phyloP scores from a whole-genome alignment of 2,329 filamentous ascomycete genomes.

The Neofusicoccum kwambonambiense region DNA sequence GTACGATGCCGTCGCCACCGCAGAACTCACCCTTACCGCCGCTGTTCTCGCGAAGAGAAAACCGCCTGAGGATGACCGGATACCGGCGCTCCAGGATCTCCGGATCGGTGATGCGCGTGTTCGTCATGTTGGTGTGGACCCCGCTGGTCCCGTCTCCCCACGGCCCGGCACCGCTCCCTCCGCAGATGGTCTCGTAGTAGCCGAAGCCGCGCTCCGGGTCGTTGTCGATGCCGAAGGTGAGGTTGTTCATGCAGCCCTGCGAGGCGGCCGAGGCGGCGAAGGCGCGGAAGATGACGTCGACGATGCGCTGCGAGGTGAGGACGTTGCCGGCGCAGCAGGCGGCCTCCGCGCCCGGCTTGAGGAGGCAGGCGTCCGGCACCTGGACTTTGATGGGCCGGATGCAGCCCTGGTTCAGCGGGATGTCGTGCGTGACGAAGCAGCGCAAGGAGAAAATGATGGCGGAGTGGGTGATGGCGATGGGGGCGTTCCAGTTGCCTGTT shows the following conservation, averaged over 20 bases:
- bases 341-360: slow-evolving; percentile 28
- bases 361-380: slow-evolving; percentile 28
- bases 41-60: slow-evolving; percentile 29
- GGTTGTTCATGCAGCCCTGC: slow-evolving; percentile 32
- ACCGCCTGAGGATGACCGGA: slow-evolving; percentile 34
- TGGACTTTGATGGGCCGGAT: slow-evolving; percentile 28
- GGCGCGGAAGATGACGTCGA: slow-evolving; percentile 32
- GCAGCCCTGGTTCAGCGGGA: slow-evolving; percentile 36
- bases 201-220: slow-evolving; percentile 25
- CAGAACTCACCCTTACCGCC: slow-evolving; percentile 29
- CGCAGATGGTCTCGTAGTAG: slow-evolving; percentile 36
- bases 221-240: slow-evolving; percentile 35
- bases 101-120: slow-evolving; percentile 34
- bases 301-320: slow-evolving; percentile 32
- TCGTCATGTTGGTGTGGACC: slow-evolving; percentile 34
- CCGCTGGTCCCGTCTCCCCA: slow-evolving; percentile 30
- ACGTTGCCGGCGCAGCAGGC: slow-evolving; percentile 33
- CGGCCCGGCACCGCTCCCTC: slow-evolving; percentile 35
- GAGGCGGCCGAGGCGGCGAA: slow-evolving; percentile 32
- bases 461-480: slow-evolving; percentile 38
- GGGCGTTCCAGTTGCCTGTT: slow-evolving; percentile 31
- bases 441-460: slow-evolving; percentile 31
- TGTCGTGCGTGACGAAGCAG: slow-evolving; percentile 30
- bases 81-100: slow-evolving; percentile 39
- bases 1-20: slow-evolving; percentile 33